These are phyloP conservation scores for Penicillium olsonii DNA, from an alignment of 2,329 filamentous ascomycete species.

Conservation along the genomic window DNA sequence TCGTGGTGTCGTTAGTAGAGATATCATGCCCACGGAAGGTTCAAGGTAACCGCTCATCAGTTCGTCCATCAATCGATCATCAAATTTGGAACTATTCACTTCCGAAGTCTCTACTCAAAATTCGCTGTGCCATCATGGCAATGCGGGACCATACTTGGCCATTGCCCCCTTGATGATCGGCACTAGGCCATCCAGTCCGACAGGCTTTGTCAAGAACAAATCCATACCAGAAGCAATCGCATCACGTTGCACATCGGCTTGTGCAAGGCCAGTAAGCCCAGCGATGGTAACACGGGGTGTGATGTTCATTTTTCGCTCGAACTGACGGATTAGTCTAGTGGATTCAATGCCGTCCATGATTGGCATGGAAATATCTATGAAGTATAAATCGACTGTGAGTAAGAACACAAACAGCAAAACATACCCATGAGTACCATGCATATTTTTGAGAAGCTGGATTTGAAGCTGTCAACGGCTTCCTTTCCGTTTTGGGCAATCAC, in stretches of 20 bases:
- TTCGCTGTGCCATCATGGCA: too few species aligned
- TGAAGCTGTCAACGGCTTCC: conserved; percentile 33
- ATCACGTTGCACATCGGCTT: conserved; percentile 28
- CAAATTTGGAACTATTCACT: too few species aligned
- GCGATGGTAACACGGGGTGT: conserved; percentile 19
- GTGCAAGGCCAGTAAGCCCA: conserved; percentile 33
- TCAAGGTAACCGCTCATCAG: too few species aligned
- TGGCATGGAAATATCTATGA: conserved; percentile 40
- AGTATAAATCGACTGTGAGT: too few species aligned
- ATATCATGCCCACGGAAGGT: too few species aligned
- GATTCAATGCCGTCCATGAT: conserved; percentile 38
- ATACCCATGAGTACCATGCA: conserved; percentile 21
- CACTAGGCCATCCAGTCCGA: conserved; percentile 10
- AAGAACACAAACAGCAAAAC: too few species aligned
- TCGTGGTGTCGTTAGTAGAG: too few species aligned
- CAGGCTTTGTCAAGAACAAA: conserved; percentile 33
- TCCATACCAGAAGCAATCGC: conserved; percentile 33
- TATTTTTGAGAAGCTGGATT: conserved; percentile 8
- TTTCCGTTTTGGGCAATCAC: conserved; percentile 36
- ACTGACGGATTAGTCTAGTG: conserved; percentile 29
- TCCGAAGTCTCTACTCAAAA: too few species aligned
- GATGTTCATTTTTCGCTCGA: conserved; percentile 16
- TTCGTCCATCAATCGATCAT: too few species aligned
- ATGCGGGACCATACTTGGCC: too few species aligned
- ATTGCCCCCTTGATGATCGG: conserved; percentile 4